Base-by-base conservation (phyloP, 2,329 filamentous ascomycete species). In the Fusarium lyarnte region DNA sequence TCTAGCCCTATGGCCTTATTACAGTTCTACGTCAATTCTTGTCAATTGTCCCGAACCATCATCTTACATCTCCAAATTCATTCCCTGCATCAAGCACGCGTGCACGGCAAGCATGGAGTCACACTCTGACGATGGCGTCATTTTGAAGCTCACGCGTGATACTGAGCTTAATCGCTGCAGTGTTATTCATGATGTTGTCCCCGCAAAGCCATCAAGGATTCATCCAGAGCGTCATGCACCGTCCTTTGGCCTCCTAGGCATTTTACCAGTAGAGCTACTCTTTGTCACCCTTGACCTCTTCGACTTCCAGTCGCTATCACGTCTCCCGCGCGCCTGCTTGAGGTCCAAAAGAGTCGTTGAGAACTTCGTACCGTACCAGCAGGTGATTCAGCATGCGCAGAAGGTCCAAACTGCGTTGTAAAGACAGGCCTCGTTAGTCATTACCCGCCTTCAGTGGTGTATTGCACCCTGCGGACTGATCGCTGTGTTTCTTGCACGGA, bases 171-270 rank as follows among this genome's bases (percentile, higher is more conserved):
- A 33, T 17, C 1, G 3, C 29, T 7, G 46, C 21, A 12, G 3
- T 29, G 46, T 13, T 5, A 49, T 49, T 9, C 3, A 19, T 1
- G 14, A 23, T 4, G 13, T 9, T 6, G n/a, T 3, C 19, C 29
- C 14, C 2, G 21, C 7, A 17, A 13, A 9, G 27, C 5, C 27
- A 23, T 47, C 21, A 23, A 13, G 0, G 7, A 31, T 33, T 49
- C 46, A 49, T 6, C 27, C 21, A 4, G 29, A 49, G 14, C 46
- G 46, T 2, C 2, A 29, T 8, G 29, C 3, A 5, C 13, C 46
- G 2, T 33, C 10, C 29, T 33, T 49, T 0, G 46, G 21, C 3
- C 21, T 49, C 2, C 21, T 47, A 0, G 45, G 1, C 2, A 12
- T 0, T 31, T 6, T 31, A 23, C 27, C 45, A 11, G 27, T 27